Evolutionary conservation across 2,329 filamentous ascomycete species (phyloP), one percentile per base, ranked within the genome.

Genomic region (Arthrobotrys pseudoclavata): DNA sequence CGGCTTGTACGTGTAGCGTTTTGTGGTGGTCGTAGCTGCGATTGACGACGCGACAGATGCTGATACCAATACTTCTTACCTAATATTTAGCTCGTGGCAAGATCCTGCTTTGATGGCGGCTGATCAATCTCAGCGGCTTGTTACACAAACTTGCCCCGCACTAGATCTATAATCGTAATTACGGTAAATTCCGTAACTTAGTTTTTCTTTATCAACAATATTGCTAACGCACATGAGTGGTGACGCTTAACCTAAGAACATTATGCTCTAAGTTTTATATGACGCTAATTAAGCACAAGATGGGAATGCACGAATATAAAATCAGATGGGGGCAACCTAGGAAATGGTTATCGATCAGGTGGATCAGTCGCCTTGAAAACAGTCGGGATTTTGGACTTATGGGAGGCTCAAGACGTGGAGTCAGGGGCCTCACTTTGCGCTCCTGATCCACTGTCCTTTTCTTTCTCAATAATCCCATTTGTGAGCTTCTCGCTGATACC

Each of bases 391-490:
- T 3, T 40, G 13, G 42, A 45, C 20, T 20, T 18, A 3, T 47
- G 15, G n/a, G 34, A 34, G 10, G 42, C 26, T 69, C 18, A 52
- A 40, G 47, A 55, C 10, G 26, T 18, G 9, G n/a, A 10, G 26
- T 64, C 45, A 13, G 53, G 15, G 7, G 40, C n/a, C 7, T 42
- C 34, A 37, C 37, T 48, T 55, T 6, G 18, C 4, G 50, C 62
- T 63, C 26, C 55, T 24, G 48, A 37, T 3, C 10, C 53, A 20
- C 47, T 18, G 7, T 60, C 24, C 24, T 63, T 67, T 15, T 75
- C 62, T 6, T 75, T 69, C 26, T 75, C 64, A 45, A 55, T 31
- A 26, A 42, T 50, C 20, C 71, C 71, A 20, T 76, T 76, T 2
- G 64, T 76, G 34, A 76, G 71, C 55, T 76, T 69, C 15, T 29